These are phyloP conservation scores for Pachyrhizus erosus DNA, from an alignment of 306 rosid genomes.

Conservation along the genomic window DNA sequence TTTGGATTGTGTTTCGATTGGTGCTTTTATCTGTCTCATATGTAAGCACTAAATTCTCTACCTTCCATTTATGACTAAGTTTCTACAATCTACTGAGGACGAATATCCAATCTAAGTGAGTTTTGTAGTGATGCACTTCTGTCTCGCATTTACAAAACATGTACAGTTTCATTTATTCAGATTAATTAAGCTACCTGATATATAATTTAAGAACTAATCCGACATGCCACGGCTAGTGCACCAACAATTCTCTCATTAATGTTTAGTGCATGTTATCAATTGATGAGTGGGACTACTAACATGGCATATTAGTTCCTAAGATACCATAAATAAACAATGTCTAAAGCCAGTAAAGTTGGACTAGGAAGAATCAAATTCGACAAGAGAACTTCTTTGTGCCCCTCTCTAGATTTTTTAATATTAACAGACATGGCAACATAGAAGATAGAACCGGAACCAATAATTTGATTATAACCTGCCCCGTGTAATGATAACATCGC, in stretches of 20 bases:
- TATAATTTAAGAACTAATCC: conserved; percentile 23
- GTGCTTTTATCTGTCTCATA: not conserved
- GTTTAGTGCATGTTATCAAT: conserved; percentile 16
- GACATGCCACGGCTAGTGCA: conserved; percentile 16
- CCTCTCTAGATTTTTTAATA: not conserved
- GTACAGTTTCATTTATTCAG: not conserved
- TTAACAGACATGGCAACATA: conserved; percentile 22
- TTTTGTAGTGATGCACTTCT: not conserved
- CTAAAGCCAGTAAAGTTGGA: conserved; percentile 23
- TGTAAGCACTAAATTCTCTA: not conserved
- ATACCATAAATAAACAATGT: conserved; percentile 22
- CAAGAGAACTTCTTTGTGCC: not conserved
- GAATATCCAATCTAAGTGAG: not conserved
- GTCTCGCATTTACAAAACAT: not conserved
- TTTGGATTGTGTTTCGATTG: not conserved
- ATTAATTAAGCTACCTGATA: conserved; percentile 13
- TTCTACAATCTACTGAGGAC: not conserved
- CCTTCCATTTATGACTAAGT: not conserved
- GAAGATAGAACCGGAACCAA: conserved; percentile 22
- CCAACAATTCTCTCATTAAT: conserved; percentile 29
- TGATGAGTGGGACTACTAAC: conserved; percentile 22
- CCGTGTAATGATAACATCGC: conserved; percentile 2
- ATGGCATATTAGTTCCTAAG: conserved; percentile 25
- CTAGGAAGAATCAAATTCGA: conserved; percentile 31
- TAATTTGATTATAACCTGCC: conserved; percentile 14